phyloP scores from a whole-genome alignment of 1,284 basidiomycete genomes.

The Phylloporus gajari region DNA sequence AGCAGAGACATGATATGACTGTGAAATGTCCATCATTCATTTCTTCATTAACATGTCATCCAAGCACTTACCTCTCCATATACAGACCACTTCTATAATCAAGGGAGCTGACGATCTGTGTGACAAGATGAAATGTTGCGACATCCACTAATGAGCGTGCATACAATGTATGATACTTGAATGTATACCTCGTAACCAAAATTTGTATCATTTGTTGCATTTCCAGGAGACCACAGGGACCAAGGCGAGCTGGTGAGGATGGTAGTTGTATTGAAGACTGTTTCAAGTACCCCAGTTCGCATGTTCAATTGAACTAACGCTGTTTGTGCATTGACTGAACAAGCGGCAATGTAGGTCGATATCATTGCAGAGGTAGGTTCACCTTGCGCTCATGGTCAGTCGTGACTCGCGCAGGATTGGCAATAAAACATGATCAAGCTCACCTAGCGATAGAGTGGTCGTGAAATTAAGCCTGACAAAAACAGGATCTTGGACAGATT shows the following conservation, averaged over 20 bases:
- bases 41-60: neutral
- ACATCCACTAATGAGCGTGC: neutral
- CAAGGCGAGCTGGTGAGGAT: neutral
- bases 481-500: neutral
- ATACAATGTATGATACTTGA: neutral
- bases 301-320: neutral
- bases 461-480: neutral
- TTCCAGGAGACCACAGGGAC: constrained; percentile 8
- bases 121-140: too few species aligned
- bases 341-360: neutral
- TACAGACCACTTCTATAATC: too few species aligned
- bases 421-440: neutral
- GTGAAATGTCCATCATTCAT: neutral
- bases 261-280: too few species aligned
- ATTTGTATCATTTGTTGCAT: neutral
- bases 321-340: neutral
- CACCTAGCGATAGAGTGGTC: neutral
- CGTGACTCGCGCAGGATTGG: neutral
- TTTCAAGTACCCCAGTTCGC: too few species aligned
- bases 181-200: neutral
- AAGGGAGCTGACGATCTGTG: too few species aligned
- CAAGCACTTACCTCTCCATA: neutral
- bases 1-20: neutral
- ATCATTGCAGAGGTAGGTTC: neutral
- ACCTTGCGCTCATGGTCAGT: neutral